These are phyloP conservation scores for Globisporangium recalcitrans DNA, from an alignment of 352 stramenopile species.

Conservation along the genomic window DNA sequence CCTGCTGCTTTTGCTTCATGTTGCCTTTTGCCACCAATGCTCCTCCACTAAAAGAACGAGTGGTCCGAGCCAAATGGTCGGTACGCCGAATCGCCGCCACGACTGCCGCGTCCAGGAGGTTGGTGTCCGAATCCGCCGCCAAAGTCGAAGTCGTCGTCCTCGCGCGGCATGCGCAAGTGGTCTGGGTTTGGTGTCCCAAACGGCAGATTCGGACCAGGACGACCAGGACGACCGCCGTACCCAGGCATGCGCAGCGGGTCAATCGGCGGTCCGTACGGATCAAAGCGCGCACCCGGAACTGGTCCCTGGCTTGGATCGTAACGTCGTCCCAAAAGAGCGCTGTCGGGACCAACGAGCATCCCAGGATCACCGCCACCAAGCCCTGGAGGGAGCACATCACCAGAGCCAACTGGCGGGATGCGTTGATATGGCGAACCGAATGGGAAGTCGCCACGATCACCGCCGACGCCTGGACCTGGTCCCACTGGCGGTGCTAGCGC, in stretches of 20 bases:
- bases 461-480: background rate
- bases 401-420: slow-evolving; percentile 37
- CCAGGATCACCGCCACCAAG: slow-evolving; percentile 59
- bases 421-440: slow-evolving; percentile 5
- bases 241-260: slow-evolving; percentile 48
- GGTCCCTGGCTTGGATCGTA: slow-evolving; percentile 50
- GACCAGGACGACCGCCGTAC: slow-evolving; percentile 23
- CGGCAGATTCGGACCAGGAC: slow-evolving; percentile 45
- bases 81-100: slow-evolving; percentile 30
- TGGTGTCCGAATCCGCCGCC: slow-evolving; percentile 29
- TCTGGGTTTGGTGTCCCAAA: slow-evolving; percentile 78
- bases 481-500: slow-evolving; percentile 3
- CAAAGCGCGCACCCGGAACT: slow-evolving; percentile 72
- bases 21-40: background rate
- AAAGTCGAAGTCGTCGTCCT: slow-evolving; percentile 51
- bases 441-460: slow-evolving; percentile 7
- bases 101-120: slow-evolving; percentile 19
- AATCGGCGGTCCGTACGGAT: slow-evolving; percentile 69
- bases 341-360: slow-evolving; percentile 70
- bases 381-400: slow-evolving; percentile 57
- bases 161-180: slow-evolving; percentile 71
- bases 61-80: slow-evolving; percentile 61
- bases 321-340: slow-evolving; percentile 63
- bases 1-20: background rate
- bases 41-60: slow-evolving; percentile 41